Base-by-base conservation (phyloP, 257 asterid genomes). In the Nicotiana undulata region DNA sequence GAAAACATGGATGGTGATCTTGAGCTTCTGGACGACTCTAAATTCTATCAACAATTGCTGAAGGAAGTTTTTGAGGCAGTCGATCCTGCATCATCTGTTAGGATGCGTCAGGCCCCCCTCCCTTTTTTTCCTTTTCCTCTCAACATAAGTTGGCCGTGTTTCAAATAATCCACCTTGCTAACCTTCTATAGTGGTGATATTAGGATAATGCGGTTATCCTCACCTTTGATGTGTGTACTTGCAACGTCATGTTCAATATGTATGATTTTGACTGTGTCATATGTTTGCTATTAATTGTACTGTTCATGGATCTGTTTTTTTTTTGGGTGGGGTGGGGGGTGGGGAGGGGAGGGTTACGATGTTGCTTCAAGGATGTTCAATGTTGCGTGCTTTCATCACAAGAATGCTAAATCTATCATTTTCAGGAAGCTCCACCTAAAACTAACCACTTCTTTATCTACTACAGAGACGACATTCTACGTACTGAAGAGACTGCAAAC, bases 51-150 rank as follows among this genome's bases (percentile, higher is more conserved):
- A 86, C 93, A 90, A 58, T 86, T 96, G 80, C 81, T 96, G 87
- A 96, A 90, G 82, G 99, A 93, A 89, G 94, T 96, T 86, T 89
- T 96, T 52, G 96, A 96, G 93, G 85, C 97, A 51, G 81, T 91
- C 40, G 98, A 93, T 87, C 96, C 97, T 12, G 78, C 92, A 64
- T 91, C 98, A 85, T 91, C 97, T 77, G 98, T 98, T 96, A 90
- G 81, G 75, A 78, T 63, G 31, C 52, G 60, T 24, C 29, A 34
- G 16, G 16, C 0, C 20, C 29, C 29, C 34, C 31, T 32, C 24
- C 59, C 26, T 26, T 26, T 7, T 8, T 40, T 37, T 37, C 61
- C 20, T 46, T 4, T 6, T 26, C 22, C 24, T 6, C 29, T 24
- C n/a, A 20, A 70, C 37, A 52, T 66, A 26, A 20, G 60, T 51